phyloP scores from a whole-genome alignment of 805 yeast species.

The Blastobotrys chiropterorum region DNA sequence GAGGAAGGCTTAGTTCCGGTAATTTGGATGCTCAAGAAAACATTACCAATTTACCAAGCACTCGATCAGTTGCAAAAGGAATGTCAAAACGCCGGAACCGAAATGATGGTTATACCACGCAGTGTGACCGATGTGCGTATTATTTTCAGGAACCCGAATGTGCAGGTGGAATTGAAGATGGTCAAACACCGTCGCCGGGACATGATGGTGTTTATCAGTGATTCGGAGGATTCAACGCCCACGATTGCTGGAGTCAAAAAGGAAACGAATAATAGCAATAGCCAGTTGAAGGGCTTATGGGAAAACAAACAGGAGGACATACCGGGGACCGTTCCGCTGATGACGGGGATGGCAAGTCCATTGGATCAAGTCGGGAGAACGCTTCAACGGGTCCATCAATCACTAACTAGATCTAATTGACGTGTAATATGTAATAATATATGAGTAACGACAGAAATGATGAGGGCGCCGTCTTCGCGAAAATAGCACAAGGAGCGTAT shows the following conservation, averaged over 20 bases:
- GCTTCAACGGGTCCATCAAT: neutral
- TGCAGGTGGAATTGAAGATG: conserved; percentile 5
- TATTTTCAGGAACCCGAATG: conserved; percentile 4
- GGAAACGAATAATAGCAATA: conserved; percentile 6
- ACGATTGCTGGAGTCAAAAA: neutral
- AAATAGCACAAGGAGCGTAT: neutral
- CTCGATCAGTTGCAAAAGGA: conserved; percentile 5
- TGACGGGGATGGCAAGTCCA: conserved; percentile 20
- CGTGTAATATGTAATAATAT: neutral
- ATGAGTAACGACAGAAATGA: neutral
- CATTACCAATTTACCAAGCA: conserved; percentile 24
- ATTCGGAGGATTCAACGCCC: conserved; percentile 2
- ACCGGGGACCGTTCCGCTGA: conserved; percentile 19
- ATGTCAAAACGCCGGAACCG: neutral
- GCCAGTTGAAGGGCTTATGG: conserved; percentile 13
- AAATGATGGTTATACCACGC: conserved; percentile 22
- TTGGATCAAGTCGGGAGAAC: conserved; percentile 13
- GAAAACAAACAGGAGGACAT: conserved; percentile 1
- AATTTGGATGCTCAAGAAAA: conserved; percentile 24
- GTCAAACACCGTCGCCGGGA: conserved; percentile 18
- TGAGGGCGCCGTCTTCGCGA: too few species aligned
- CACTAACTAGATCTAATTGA: neutral
- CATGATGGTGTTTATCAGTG: conserved; percentile 15
- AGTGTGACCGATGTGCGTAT: conserved; percentile 15
- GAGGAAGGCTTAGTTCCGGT: conserved; percentile 24